Conservation (phyloP, 2,329 filamentous ascomycete genomes). For the Aureobasidium namibiae region DNA sequence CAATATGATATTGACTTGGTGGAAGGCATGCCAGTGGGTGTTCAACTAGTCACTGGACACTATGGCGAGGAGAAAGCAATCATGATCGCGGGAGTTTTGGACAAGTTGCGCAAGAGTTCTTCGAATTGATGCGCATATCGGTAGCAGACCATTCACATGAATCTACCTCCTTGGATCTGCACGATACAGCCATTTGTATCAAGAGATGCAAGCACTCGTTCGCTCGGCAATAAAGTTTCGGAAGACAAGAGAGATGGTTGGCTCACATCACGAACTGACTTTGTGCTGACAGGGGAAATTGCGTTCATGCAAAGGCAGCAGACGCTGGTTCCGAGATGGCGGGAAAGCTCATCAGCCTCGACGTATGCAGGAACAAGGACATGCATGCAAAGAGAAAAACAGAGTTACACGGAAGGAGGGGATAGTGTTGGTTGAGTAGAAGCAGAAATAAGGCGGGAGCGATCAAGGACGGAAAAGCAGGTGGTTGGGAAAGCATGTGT, state of each 20-base stretch:
- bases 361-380: constrained; percentile 1
- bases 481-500: constrained; percentile 6
- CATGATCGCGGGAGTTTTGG: background rate
- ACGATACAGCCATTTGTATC: background rate
- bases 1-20: constrained; percentile 1
- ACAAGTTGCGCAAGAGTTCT: background rate
- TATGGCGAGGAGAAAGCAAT: constrained; percentile 2
- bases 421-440: background rate
- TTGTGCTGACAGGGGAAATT: background rate
- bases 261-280: background rate
- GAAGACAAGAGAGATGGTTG: background rate
- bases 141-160: too few relatives aligned
- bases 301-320: background rate
- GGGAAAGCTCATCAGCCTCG: background rate
- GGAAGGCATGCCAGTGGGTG: background rate
- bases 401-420: too few relatives aligned
- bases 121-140: background rate
- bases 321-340: background rate
- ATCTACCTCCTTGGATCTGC: background rate
- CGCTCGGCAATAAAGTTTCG: background rate
- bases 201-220: background rate
- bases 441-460: background rate
- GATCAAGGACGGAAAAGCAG: background rate
- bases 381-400: background rate
- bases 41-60: background rate